A percentile compares a stretch with the other conserved stretches of the same genome.
phyloP scores from a whole-genome alignment of 495 filamentous ascomycete genomes.

The Arthonia radiata region DNA sequence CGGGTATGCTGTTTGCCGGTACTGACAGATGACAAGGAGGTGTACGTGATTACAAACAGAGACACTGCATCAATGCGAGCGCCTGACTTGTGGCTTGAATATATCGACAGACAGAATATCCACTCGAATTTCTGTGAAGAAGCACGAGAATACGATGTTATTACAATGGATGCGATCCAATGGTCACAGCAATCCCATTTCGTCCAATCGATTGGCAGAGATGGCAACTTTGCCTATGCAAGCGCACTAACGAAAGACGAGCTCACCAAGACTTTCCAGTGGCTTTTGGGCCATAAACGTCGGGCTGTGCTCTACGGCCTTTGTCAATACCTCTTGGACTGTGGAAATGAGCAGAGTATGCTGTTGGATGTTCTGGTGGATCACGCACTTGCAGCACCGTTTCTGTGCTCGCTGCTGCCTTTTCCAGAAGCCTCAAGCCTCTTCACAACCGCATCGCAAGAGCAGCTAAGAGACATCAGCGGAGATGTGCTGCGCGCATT shows the following conservation, averaged over 20 bases:
- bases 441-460: too few species aligned
- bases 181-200: conserved; percentile 11
- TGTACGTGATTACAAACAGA: conserved; percentile 27
- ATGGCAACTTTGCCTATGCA: conserved; percentile 10
- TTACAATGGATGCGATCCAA: conserved; percentile 12
- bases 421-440: too few species aligned
- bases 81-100: conserved; percentile 24
- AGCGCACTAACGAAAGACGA: conserved; percentile 6
- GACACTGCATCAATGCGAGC: conserved; percentile 19
- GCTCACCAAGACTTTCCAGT: conserved; percentile 9
- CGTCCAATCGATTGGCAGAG: conserved; percentile 10
- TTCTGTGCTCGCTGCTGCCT: too few species aligned
- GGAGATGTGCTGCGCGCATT: conserved; percentile 13
- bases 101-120: conserved; percentile 19
- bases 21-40: conserved; percentile 13
- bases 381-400: too few species aligned
- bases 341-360: too few species aligned
- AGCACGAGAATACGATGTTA: conserved; percentile 16
- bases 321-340: too few species aligned
- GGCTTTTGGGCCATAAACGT: conserved; percentile 12
- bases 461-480: too few species aligned
- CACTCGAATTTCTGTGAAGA: conserved; percentile 20
- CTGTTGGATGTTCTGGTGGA: too few species aligned
- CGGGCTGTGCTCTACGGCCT: too few species aligned
- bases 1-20: background rate